A percentile compares a stretch with the other conserved stretches of the same genome.
Evolutionary conservation across 805 yeast species (phyloP).

Genomic region (Wickerhamiella lipophila): DNA sequence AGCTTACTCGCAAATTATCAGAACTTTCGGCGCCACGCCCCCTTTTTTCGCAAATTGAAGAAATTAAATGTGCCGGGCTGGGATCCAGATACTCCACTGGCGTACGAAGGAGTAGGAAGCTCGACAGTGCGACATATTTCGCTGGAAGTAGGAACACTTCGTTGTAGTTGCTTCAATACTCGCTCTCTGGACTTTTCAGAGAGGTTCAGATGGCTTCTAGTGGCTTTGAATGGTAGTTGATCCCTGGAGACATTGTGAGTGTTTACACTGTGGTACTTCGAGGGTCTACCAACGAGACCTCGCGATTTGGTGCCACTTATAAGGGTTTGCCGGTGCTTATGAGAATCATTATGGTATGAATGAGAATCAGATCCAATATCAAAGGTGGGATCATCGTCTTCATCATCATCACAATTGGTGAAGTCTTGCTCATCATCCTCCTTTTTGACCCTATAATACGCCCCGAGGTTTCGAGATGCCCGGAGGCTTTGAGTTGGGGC

Average conservation of each 20-base stretch:
- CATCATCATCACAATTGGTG: not conserved
- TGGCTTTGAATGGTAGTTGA: too few relatives aligned
- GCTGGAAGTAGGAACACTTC: not conserved
- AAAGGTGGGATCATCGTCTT: not conserved
- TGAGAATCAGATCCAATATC: not conserved
- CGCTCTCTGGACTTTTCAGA: too few relatives aligned
- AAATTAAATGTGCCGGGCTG: not conserved
- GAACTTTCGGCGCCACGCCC: not conserved
- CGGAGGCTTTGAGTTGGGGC: not conserved
- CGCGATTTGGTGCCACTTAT: too few relatives aligned
- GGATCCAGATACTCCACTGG: not conserved
- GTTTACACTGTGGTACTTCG: too few relatives aligned
- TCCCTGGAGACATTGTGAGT: too few relatives aligned
- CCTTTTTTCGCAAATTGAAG: conserved; percentile 1
- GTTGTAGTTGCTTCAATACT: not conserved
- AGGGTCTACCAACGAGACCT: too few relatives aligned
- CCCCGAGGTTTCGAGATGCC: not conserved
- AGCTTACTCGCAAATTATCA: too few relatives aligned
- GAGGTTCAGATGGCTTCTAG: too few relatives aligned
- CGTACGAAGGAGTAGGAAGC: not conserved
- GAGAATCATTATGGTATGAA: not conserved
- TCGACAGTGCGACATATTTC: not conserved
- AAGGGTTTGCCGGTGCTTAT: not conserved
- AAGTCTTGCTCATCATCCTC: too few relatives aligned
- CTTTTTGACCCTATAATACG: not conserved